Percentiles rank a stretch among this genome's conserved stretches.
Conservation (phyloP, 2,329 filamentous ascomycete genomes). For the Pseudonectria buxi region DNA sequence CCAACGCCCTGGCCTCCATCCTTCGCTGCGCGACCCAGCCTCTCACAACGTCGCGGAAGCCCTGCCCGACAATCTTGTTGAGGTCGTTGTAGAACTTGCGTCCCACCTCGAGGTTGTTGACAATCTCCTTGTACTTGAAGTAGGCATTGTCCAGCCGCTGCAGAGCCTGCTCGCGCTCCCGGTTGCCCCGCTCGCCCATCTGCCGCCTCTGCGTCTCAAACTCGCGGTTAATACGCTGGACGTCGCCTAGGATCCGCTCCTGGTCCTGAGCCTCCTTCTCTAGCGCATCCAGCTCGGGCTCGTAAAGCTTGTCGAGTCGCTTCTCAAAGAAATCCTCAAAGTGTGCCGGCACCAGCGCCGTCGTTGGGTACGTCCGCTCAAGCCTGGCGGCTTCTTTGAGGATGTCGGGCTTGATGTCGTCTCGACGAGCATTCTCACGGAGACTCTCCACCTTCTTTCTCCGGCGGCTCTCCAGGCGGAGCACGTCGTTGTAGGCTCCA, state of each 20-base stretch:
- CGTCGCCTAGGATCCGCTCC: conserved; percentile 58
- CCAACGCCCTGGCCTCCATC: conserved; percentile 71
- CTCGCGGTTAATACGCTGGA: conserved; percentile 69
- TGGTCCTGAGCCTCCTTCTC: conserved; percentile 70
- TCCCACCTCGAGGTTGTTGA: conserved; percentile 83
- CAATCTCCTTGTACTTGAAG: conserved; percentile 92
- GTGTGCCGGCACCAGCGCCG: conserved; percentile 76
- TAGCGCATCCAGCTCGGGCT: conserved; percentile 66
- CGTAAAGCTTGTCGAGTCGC: conserved; percentile 68
- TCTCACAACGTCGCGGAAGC: conserved; percentile 72
- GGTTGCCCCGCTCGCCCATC: conserved; percentile 54
- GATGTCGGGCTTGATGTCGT: conserved; percentile 84
- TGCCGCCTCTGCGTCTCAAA: conserved; percentile 67
- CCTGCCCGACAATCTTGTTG: conserved; percentile 69
- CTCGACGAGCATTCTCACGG: conserved; percentile 70
- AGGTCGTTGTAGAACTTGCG: conserved; percentile 97
- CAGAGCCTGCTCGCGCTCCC: conserved; percentile 76
- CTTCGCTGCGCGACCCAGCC: conserved; percentile 75
- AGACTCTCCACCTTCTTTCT: conserved; percentile 73
- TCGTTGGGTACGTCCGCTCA: conserved; percentile 79
- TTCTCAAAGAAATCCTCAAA: conserved; percentile 89
- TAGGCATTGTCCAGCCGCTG: conserved; percentile 88
- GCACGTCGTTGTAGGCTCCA: conserved; percentile 76
- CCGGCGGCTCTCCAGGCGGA: conserved; percentile 72
- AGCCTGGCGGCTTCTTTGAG: conserved; percentile 75